Evolutionary conservation across 352 stramenopile genomes (phyloP).

Genomic region (Peronospora belbahrii): DNA sequence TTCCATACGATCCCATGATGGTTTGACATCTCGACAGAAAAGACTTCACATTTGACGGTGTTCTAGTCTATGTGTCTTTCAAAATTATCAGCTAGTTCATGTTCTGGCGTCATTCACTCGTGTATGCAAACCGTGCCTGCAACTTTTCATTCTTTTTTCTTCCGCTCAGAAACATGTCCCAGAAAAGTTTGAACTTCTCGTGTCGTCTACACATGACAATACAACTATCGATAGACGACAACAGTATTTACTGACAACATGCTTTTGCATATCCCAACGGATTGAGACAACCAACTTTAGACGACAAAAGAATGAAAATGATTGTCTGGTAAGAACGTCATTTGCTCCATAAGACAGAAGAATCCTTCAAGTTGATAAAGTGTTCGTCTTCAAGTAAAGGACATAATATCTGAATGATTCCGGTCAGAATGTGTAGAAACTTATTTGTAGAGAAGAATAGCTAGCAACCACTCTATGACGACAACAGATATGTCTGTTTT

Average conservation of each 20-base stretch:
- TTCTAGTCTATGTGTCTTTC: too few species aligned
- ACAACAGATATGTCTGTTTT: not conserved
- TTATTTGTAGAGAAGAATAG: conserved; percentile 8
- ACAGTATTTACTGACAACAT: too few species aligned
- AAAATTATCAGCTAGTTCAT: conserved; percentile 59
- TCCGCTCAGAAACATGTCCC: conserved; percentile 66
- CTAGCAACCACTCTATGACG: too few species aligned
- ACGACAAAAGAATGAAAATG: conserved; percentile 48
- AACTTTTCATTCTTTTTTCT: conserved; percentile 58
- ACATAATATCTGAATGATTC: conserved; percentile 5
- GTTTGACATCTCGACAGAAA: conserved; percentile 68
- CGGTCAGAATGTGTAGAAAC: conserved; percentile 6
- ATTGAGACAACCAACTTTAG: too few species aligned
- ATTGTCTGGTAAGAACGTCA: conserved; percentile 70
- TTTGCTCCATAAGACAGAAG: conserved; percentile 49
- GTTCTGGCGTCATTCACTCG: conserved; percentile 53
- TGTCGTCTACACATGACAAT: conserved; percentile 38
- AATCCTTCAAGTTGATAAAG: conserved; percentile 56
- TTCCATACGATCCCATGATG: too few species aligned
- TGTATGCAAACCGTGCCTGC: conserved; percentile 54
- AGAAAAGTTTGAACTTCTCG: conserved; percentile 67
- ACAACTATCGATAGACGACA: not conserved
- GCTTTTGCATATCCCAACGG: conserved; percentile 73
- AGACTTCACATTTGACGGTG: too few species aligned
- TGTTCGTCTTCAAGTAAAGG: conserved; percentile 32